Conservation (phyloP, 2,329 filamentous ascomycete genomes). For the Talaromyces sp. region DNA sequence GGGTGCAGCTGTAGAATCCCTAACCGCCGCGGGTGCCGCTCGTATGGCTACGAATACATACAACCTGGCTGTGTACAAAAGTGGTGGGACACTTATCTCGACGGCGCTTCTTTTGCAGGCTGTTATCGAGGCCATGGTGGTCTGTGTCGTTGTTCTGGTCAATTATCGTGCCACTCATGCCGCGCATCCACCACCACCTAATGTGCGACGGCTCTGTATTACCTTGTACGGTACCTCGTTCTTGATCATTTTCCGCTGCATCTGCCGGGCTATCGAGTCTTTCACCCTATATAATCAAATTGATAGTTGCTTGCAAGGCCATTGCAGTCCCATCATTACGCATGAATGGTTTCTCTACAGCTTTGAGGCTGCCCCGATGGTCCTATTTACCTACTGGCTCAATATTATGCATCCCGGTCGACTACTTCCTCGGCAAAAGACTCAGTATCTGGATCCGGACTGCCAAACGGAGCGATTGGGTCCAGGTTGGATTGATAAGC, state of each 20-base stretch:
- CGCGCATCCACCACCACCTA: conserved; percentile 24
- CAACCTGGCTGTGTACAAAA: conserved; percentile 21
- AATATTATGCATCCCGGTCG: conserved; percentile 38
- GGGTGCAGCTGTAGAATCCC: conserved; percentile 32
- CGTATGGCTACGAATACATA: conserved; percentile 23
- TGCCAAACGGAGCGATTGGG: conserved; percentile 30
- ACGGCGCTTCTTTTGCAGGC: conserved; percentile 32
- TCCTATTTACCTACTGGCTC: conserved; percentile 35
- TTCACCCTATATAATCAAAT: conserved; percentile 27
- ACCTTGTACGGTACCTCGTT: conserved; percentile 37
- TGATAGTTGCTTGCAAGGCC: conserved; percentile 21
- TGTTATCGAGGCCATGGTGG: conserved; percentile 30
- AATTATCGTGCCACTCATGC: conserved; percentile 29
- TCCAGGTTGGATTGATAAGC: conserved; percentile 32
- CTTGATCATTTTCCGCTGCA: conserved; percentile 34
- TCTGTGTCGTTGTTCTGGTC: conserved; percentile 27
- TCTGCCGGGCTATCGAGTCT: conserved; percentile 36
- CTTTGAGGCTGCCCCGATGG: conserved; percentile 37
- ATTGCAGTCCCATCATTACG: conserved; percentile 21
- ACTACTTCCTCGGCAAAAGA: conserved; percentile 28
- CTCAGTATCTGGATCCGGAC: conserved; percentile 30
- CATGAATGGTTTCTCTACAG: conserved; percentile 39
- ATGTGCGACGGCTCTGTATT: conserved; percentile 31
- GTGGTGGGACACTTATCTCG: conserved; percentile 28
- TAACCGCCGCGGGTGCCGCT: conserved; percentile 33